phyloP scores from a whole-genome alignment of 306 rosid genomes.

The Medicago lupulina region DNA sequence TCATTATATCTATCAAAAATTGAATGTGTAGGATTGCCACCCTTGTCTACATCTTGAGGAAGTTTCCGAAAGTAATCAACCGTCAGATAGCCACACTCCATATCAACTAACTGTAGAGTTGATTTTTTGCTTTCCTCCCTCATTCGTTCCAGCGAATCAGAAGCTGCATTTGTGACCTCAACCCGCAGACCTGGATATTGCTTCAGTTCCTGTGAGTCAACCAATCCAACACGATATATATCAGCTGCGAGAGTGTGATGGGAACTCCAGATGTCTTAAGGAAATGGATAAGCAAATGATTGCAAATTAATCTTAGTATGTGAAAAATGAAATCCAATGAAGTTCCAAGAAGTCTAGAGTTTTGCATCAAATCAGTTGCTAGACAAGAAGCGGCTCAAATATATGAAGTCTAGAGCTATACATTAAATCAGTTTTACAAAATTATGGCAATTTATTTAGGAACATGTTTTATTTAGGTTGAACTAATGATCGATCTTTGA shows the following conservation, averaged over 20 bases:
- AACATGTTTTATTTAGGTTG: background rate
- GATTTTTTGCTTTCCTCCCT: conserved; percentile 91
- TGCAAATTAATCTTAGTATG: background rate
- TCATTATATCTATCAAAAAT: conserved; percentile 93
- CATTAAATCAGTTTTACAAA: background rate
- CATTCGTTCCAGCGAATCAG: conserved; percentile 82
- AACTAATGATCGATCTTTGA: background rate
- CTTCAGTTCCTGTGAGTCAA: conserved; percentile 71
- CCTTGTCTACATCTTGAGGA: conserved; percentile 96
- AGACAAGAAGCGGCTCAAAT: background rate
- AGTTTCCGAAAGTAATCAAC: conserved; percentile 94
- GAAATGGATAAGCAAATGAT: background rate
- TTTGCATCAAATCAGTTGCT: no score
- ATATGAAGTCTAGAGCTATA: background rate
- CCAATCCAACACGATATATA: conserved; percentile 8
- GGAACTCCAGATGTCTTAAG: no score
- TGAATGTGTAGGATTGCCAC: conserved; percentile 98
- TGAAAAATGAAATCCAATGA: conserved; percentile 12
- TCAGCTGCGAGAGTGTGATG: no score
- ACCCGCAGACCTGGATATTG: conserved; percentile 92
- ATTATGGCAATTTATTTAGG: background rate
- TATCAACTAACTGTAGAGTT: conserved; percentile 82
- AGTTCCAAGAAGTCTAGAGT: background rate
- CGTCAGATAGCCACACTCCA: conserved; percentile 91
- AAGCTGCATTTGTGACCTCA: conserved; percentile 85